Percentiles rank a stretch among this genome's conserved stretches.
Evolutionary conservation across 1,284 basidiomycete species (phyloP).

Genomic region (Boletellus deceptivus): DNA sequence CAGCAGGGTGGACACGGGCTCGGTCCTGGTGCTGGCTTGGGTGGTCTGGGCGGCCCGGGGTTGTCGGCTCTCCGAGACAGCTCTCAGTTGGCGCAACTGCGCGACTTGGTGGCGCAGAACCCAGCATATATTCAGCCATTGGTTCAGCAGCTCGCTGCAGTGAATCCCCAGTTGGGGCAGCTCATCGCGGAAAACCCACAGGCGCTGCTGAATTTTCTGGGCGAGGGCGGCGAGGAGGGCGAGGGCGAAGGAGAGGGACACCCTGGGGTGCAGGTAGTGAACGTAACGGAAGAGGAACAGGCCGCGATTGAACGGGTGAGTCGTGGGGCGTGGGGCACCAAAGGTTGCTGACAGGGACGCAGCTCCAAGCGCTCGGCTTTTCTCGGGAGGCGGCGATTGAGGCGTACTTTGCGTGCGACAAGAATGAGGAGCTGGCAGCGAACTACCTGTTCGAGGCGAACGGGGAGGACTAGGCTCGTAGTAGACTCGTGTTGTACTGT

Average conservation of each 20-base stretch:
- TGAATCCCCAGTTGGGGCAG: slow-evolving; percentile 76
- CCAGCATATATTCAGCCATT: slow-evolving; percentile 77
- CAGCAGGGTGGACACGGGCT: slow-evolving; percentile 45
- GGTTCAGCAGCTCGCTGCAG: slow-evolving; percentile 75
- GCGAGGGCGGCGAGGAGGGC: slow-evolving; percentile 46
- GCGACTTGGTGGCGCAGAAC: slow-evolving; percentile 71
- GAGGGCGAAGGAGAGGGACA: slow-evolving; percentile 28
- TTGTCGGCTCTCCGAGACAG: slow-evolving; percentile 56
- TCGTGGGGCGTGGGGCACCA: slow-evolving; percentile 10
- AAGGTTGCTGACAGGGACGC: slow-evolving; percentile 6
- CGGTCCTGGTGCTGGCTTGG: slow-evolving; percentile 35
- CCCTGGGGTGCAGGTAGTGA: slow-evolving; percentile 56
- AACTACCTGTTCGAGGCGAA: slow-evolving; percentile 79
- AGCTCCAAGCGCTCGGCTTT: slow-evolving; percentile 89
- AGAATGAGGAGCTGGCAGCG: slow-evolving; percentile 93
- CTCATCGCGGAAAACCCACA: slow-evolving; percentile 69
- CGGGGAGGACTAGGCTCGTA: too few relatives aligned
- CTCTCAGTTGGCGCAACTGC: slow-evolving; percentile 66
- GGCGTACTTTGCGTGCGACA: slow-evolving; percentile 91
- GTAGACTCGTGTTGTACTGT: too few relatives aligned
- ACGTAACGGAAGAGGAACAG: slow-evolving; percentile 80
- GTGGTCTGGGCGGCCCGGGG: slow-evolving; percentile 42
- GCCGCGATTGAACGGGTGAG: slow-evolving; percentile 84
- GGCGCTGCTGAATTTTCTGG: slow-evolving; percentile 62
- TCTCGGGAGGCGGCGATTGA: slow-evolving; percentile 73